phyloP scores from a whole-genome alignment of 306 rosid genomes.

The Fragaria vesca region DNA sequence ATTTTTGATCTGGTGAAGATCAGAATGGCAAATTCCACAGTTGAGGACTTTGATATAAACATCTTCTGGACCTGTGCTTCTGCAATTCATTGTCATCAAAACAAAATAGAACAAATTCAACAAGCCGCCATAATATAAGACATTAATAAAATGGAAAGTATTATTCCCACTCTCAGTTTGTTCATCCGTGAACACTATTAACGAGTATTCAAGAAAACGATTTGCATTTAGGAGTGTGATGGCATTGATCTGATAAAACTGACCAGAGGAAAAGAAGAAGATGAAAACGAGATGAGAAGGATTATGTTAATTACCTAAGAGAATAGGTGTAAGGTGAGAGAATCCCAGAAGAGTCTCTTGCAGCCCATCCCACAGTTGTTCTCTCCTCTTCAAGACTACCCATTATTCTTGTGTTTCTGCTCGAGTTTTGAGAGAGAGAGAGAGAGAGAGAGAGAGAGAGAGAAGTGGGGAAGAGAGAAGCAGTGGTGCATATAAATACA shows the following conservation, averaged over 20 bases:
- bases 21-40: conserved; percentile 90
- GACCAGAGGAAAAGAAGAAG: neutral
- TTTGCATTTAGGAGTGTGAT: neutral
- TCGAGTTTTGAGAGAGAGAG: neutral
- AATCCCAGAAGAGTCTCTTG: conserved; percentile 84
- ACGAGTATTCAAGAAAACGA: too few relatives aligned
- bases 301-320: conserved; percentile 45
- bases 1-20: conserved; percentile 72
- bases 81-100: conserved; percentile 29
- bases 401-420: conserved; percentile 31
- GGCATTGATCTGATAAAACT: neutral
- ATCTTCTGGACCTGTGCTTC: conserved; percentile 80
- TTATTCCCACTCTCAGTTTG: too few relatives aligned
- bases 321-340: conserved; percentile 69
- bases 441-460: neutral
- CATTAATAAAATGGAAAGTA: neutral
- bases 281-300: neutral
- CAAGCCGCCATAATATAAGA: neutral
- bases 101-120: neutral
- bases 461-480: neutral
- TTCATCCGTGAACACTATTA: too few relatives aligned
- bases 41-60: conserved; percentile 65
- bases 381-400: conserved; percentile 58
- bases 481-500: neutral
- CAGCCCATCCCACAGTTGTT: conserved; percentile 73